A percentile compares a stretch with the other conserved stretches of the same genome.
phyloP scores from a whole-genome alignment of 305 asterid species.

The Striga hermonthica region DNA sequence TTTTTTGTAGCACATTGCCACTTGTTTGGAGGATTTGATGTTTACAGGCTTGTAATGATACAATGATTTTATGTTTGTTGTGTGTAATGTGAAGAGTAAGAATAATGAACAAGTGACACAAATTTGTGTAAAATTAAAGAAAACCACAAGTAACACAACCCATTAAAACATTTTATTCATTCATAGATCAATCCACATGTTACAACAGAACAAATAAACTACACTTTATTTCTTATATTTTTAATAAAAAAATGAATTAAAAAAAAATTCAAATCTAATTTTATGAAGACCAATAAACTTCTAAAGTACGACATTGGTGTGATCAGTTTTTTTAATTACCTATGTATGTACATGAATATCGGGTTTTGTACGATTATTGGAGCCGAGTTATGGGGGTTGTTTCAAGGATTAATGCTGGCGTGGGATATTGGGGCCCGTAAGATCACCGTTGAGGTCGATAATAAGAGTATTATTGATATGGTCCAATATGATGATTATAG shows the following conservation, averaged over 20 bases:
- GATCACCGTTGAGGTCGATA: no score
- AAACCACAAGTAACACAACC: not conserved
- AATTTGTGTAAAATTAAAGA: not conserved
- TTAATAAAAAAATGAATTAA: constrained; percentile 1
- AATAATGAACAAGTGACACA: not conserved
- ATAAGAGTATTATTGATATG: no score
- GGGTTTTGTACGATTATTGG: no score
- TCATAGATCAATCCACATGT: not conserved
- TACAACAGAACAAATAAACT: not conserved
- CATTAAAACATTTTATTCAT: constrained; percentile 14
- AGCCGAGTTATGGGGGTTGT: no score
- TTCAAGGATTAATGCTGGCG: no score
- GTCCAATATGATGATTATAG: no score
- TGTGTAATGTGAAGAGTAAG: not conserved
- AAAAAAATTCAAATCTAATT: not conserved
- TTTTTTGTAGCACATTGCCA: not conserved
- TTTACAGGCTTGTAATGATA: constrained; percentile 1
- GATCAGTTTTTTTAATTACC: no score
- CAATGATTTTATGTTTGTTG: not conserved
- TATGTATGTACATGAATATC: no score
- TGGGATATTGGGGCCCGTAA: no score
- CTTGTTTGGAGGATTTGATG: not conserved
- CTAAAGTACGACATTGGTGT: no score
- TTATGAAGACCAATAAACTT: constrained; percentile 20
- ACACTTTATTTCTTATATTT: not conserved